These are phyloP conservation scores for Phaeophleospora eucalypticola DNA, from an alignment of 2,329 filamentous ascomycete genomes.

Conservation along the genomic window DNA sequence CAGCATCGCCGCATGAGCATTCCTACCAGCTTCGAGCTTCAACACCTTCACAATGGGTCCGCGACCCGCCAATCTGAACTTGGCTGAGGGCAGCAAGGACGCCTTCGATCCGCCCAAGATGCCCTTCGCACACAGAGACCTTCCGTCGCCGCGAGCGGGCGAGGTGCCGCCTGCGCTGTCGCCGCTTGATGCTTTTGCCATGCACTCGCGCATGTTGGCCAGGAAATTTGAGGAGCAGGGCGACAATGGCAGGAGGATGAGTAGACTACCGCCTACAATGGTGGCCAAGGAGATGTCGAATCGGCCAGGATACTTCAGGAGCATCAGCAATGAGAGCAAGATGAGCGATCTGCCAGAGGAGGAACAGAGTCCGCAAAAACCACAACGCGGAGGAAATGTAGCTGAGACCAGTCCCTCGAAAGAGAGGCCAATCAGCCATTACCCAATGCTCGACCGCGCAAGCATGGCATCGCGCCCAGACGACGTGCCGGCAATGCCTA, in stretches of 20 bases:
- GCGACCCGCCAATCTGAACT: constrained; percentile 24
- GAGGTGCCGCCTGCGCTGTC: constrained; percentile 81
- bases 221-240: constrained; percentile 75
- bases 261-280: constrained; percentile 76
- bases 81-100: constrained; percentile 15
- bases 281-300: constrained; percentile 77
- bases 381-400: constrained; percentile 8
- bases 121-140: constrained; percentile 31
- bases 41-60: constrained; percentile 25
- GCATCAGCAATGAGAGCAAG: constrained; percentile 55
- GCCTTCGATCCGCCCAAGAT: constrained; percentile 26
- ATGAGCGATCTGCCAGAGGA: constrained; percentile 36
- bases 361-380: constrained; percentile 37
- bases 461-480: constrained; percentile 16
- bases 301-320: constrained; percentile 75
- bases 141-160: constrained; percentile 49
- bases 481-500: constrained; percentile 16
- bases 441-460: constrained; percentile 30
- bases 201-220: constrained; percentile 83
- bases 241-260: constrained; percentile 72
- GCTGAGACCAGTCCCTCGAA: constrained; percentile 27
- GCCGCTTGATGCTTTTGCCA: constrained; percentile 89
- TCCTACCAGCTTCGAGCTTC: background rate
- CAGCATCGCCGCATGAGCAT: constrained; percentile 9
- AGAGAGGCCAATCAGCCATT: constrained; percentile 33